A percentile compares a stretch with the other conserved stretches of the same genome.
Evolutionary conservation across 2,329 filamentous ascomycete genomes (phyloP).

Genomic region (Endothia cerciana): DNA sequence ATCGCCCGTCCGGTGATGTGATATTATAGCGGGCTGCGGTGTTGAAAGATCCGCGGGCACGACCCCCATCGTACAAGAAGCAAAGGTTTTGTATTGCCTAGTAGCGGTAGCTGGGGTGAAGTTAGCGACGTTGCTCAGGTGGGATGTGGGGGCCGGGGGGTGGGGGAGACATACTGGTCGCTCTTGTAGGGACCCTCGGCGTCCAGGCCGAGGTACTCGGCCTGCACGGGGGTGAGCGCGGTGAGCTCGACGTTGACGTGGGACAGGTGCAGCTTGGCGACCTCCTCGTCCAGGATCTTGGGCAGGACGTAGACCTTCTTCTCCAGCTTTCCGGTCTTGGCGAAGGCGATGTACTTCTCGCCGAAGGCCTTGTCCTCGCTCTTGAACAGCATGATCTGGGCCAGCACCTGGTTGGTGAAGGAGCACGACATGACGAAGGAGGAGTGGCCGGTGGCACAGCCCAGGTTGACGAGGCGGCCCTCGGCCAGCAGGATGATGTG

Average conservation of each 20-base stretch:
- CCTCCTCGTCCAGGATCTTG: slow-evolving; percentile 99
- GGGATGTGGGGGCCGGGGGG: neutral
- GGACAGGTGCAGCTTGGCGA: slow-evolving; percentile 87
- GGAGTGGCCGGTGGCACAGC: slow-evolving; percentile 98
- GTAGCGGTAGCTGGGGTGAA: slow-evolving; percentile 62
- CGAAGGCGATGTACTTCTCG: slow-evolving; percentile 96
- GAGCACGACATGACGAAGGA: slow-evolving; percentile 99
- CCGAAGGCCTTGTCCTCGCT: slow-evolving; percentile 82
- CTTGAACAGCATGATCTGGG: slow-evolving; percentile 99
- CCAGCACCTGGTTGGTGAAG: slow-evolving; percentile 99
- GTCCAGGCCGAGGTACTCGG: slow-evolving; percentile 90
- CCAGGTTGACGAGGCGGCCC: slow-evolving; percentile 98
- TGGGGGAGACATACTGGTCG: slow-evolving; percentile 71
- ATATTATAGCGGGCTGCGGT: slow-evolving; percentile 22
- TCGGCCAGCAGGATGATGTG: slow-evolving; percentile 99
- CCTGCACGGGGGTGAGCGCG: slow-evolving; percentile 82
- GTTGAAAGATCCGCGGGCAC: slow-evolving; percentile 26
- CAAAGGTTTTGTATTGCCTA: slow-evolving; percentile 47
- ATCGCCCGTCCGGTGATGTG: slow-evolving; percentile 7
- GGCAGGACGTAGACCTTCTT: slow-evolving; percentile 95
- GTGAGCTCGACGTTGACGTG: slow-evolving; percentile 96
- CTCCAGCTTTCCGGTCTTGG: slow-evolving; percentile 86
- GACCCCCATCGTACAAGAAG: slow-evolving; percentile 32
- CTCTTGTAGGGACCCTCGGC: slow-evolving; percentile 93
- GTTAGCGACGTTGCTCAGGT: slow-evolving; percentile 35